These are phyloP conservation scores for Globisporangium middletonii DNA, from an alignment of 352 stramenopile species.

Conservation along the genomic window DNA sequence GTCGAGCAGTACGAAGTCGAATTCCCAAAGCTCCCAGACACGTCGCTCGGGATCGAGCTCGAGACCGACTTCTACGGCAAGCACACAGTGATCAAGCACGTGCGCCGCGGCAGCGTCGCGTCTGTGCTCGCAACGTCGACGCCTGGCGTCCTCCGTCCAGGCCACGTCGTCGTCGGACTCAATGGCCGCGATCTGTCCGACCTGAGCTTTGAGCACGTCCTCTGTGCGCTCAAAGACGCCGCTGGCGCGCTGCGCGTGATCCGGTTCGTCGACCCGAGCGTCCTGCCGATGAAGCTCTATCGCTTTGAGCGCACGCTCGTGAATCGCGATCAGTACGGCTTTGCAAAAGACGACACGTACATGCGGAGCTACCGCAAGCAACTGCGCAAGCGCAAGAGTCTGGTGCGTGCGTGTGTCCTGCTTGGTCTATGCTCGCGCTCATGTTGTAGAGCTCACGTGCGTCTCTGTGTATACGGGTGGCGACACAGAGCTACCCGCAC, in stretches of 20 bases:
- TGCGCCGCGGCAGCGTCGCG: constrained; percentile 27
- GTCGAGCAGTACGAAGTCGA: constrained; percentile 49
- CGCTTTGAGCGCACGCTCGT: constrained; percentile 26
- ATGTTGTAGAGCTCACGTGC: background rate
- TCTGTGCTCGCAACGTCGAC: constrained; percentile 17
- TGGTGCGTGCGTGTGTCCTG: constrained; percentile 12
- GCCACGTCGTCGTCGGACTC: constrained; percentile 43
- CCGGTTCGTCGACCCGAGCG: constrained; percentile 36
- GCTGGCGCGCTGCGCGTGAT: constrained; percentile 23
- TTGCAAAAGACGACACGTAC: constrained; percentile 54
- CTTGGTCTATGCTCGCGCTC: too few relatives aligned
- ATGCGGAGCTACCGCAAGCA: constrained; percentile 42
- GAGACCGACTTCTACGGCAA: constrained; percentile 56
- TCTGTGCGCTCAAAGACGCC: constrained; percentile 21
- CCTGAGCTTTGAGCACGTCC: constrained; percentile 27
- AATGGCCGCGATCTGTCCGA: constrained; percentile 34
- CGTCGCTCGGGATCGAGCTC: constrained; percentile 39
- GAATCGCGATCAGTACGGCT: constrained; percentile 54
- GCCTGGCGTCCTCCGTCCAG: constrained; percentile 17
- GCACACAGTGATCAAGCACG: constrained; percentile 35
- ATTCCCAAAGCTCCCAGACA: constrained; percentile 20
- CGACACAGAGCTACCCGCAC: constrained; percentile 27
- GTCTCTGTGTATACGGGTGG: background rate
- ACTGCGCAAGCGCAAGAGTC: constrained; percentile 28
- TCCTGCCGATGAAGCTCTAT: constrained; percentile 27